phyloP scores from a whole-genome alignment of 176 grass and related monocot genomes.

The Tillandsia fasciculata region DNA sequence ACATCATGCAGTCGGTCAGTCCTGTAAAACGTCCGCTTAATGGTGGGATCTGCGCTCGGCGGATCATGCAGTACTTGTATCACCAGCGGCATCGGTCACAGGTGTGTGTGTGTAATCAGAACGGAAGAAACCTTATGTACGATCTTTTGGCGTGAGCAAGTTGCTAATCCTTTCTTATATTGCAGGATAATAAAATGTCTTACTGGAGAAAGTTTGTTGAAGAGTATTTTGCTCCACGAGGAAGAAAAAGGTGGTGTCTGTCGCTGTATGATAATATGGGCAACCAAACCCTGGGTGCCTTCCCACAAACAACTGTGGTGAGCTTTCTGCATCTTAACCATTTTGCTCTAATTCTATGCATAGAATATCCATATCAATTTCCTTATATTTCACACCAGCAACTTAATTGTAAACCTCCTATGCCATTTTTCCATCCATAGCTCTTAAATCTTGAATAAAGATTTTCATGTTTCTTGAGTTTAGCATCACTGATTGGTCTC shows the following conservation, averaged over 20 bases:
- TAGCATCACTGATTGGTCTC: too few relatives aligned
- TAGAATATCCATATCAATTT: too few relatives aligned
- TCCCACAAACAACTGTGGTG: conserved; percentile 58
- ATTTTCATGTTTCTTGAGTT: too few relatives aligned
- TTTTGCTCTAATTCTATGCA: not conserved
- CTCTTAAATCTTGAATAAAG: too few relatives aligned
- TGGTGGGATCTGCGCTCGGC: conserved; percentile 72
- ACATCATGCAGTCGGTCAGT: conserved; percentile 12
- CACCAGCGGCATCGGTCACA: conserved; percentile 72
- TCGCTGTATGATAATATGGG: conserved; percentile 81
- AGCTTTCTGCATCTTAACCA: conserved; percentile 18
- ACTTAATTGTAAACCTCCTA: too few relatives aligned
- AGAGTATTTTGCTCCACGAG: conserved; percentile 77
- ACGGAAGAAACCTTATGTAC: not conserved
- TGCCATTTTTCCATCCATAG: too few relatives aligned
- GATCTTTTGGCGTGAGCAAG: not conserved
- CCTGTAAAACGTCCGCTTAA: conserved; percentile 55
- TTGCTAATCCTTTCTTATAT: conserved; percentile 7
- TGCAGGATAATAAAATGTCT: conserved; percentile 73
- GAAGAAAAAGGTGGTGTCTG: conserved; percentile 92
- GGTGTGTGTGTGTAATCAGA: conserved; percentile 32
- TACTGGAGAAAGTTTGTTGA: conserved; percentile 94
- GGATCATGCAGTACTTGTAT: conserved; percentile 89
- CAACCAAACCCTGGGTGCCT: conserved; percentile 45
- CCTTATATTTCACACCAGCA: too few relatives aligned